These are phyloP conservation scores for Phytophthora hibernalis DNA, from an alignment of 352 stramenopile genomes.

Conservation along the genomic window DNA sequence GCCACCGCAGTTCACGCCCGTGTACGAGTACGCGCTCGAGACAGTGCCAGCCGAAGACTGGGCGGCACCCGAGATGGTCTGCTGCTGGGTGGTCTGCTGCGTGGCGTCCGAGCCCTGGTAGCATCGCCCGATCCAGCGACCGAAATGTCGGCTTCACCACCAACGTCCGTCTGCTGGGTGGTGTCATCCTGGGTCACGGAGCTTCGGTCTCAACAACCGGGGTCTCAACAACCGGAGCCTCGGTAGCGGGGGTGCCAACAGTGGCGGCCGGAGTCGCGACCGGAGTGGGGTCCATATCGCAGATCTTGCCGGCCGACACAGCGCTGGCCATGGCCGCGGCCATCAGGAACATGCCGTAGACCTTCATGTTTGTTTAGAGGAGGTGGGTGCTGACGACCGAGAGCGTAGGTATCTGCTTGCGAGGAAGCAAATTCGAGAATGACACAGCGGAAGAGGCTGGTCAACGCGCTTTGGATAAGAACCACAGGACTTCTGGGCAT, in stretches of 20 bases:
- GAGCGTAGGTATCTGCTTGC: conserved; percentile 34
- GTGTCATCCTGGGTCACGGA: conserved; percentile 14
- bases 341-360: conserved; percentile 42
- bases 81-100: conserved; percentile 28
- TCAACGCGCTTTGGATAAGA: conserved; percentile 23
- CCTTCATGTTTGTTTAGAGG: conserved; percentile 30
- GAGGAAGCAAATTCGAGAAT: conserved; percentile 35
- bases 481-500: conserved; percentile 17
- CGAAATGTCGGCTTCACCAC: conserved; percentile 12
- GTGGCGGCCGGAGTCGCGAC: conserved; percentile 18
- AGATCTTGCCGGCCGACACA: conserved; percentile 37
- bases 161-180: conserved; percentile 18
- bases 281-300: conserved; percentile 39
- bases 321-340: conserved; percentile 34
- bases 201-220: conserved; percentile 6
- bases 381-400: not conserved
- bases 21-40: conserved; percentile 61
- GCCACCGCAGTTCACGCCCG: conserved; percentile 56
- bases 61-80: conserved; percentile 25
- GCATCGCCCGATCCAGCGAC: conserved; percentile 8
- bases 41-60: conserved; percentile 50
- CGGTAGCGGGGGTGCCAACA: not conserved
- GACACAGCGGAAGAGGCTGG: conserved; percentile 18
- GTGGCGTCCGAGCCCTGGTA: conserved; percentile 11
- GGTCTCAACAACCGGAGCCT: conserved; percentile 7